Evolutionary conservation across 768 basidiomycete genomes (phyloP).

Genomic region (Psilocybe cyanescens): DNA sequence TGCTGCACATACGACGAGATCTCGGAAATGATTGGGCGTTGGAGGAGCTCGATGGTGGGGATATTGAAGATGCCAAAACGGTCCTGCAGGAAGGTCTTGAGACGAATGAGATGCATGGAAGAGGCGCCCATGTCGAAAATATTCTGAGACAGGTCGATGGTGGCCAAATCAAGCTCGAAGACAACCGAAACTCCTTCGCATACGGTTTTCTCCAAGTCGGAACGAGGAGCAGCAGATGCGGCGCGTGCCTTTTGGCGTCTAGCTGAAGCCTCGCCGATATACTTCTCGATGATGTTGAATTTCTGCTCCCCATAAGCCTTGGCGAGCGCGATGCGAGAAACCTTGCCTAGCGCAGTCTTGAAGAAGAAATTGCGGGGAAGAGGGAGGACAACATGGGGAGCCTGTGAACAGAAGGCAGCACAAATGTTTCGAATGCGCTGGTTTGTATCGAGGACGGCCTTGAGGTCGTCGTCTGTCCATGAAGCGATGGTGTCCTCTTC

Average conservation of each 20-base stretch:
- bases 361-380: neutral
- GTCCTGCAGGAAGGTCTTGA: neutral
- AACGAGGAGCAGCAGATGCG: neutral
- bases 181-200: neutral
- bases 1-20: neutral
- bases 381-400: neutral
- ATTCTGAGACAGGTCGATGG: neutral
- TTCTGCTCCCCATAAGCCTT: neutral
- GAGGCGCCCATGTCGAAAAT: conserved; percentile 3
- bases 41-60: neutral
- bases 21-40: neutral
- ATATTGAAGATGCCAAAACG: neutral
- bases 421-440: neutral
- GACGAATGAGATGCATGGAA: conserved; percentile 4
- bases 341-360: conserved; percentile 2
- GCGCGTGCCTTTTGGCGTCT: neutral
- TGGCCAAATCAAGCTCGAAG: neutral
- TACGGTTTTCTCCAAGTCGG: neutral
- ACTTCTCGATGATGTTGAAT: neutral
- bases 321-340: neutral
- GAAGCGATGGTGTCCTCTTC: neutral
- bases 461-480: neutral
- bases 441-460: neutral
- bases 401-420: neutral
- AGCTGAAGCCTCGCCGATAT: neutral